Base-by-base conservation (phyloP, 345 rosid species). In the Eucalyptus sp. region DNA sequence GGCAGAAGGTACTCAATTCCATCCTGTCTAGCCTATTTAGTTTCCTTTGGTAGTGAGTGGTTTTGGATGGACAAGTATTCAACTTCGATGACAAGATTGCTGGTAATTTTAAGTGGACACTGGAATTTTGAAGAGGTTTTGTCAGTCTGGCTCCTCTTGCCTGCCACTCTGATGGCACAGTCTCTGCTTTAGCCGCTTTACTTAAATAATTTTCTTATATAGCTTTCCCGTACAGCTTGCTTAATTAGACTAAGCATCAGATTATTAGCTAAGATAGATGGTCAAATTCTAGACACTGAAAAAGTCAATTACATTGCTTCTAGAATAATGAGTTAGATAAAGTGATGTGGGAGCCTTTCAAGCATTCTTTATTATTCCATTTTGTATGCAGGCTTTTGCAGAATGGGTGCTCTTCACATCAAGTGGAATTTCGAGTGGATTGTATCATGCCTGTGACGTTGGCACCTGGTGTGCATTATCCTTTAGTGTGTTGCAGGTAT, bases 391-490 rank as follows among this genome's bases (percentile, higher is more conserved):
- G 99, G 99, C 96, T 68, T 97, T 94, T 92, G 91, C 99, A 90
- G 99, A 98, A 92, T 97, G 99, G 99, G 98, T 97, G 86, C 91
- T 98, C 89, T 98, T 94, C 92, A 98, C 99, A 13, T 90, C 93
- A 18, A 98, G 99, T 87, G 98, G 98, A 86, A 95, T 97, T 92
- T 94, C 98, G 37, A 98, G 99, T 90, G 99, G 96, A 87, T 90
- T 98, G 86, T 98, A 98, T 92, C 99, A 98, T 92, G 99, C 99
- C 49, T 98, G 99, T 87, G 99, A 97, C 89, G 97, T 95, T 33
- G 99, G 98, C 91, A 96, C 97, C 58, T 95, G 99, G 99, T 97
- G 99, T 89, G 96, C 71, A 76, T 91, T 98, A 92, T 93, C 92
- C 88, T 98, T 91, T 91, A 71, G 91, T 87, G 98, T 95, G 88